phyloP scores from a whole-genome alignment of 139 green algal species.

The Tetraselmis striata region DNA sequence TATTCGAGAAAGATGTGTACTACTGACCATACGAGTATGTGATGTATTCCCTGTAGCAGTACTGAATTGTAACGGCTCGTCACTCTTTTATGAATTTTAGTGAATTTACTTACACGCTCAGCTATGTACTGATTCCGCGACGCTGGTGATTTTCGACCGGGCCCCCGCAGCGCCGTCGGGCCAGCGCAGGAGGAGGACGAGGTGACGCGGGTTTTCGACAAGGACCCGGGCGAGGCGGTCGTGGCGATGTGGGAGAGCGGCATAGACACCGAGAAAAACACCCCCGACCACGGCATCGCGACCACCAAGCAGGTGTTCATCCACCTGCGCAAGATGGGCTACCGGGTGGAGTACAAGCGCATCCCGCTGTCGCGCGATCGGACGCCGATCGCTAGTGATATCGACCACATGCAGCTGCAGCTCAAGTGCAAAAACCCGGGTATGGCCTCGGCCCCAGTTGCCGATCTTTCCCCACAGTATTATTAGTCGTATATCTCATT shows the following conservation, averaged over 20 bases:
- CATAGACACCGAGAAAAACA: conserved; percentile 24
- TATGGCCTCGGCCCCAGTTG: no score
- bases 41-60: no score
- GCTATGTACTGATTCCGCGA: no score
- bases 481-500: no score
- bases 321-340: conserved; percentile 42
- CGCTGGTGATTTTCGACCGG: no score
- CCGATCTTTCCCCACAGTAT: no score
- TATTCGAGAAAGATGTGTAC: no score
- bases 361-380: conserved; percentile 80
- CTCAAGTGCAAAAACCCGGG: no score
- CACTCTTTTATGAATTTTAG: no score
- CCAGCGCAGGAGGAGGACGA: conserved; percentile 17
- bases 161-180: background rate
- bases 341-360: conserved; percentile 57
- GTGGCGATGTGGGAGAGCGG: conserved; percentile 47
- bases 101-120: no score
- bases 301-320: conserved; percentile 14
- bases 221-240: conserved; percentile 30
- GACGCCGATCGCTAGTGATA: conserved; percentile 66
- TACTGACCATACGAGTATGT: no score
- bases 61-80: no score
- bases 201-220: conserved; percentile 34
- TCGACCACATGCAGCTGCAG: conserved; percentile 59
- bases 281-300: conserved; percentile 13